Evolutionary conservation across 106 monocot species (phyloP).

Genomic region (Triglochin maritima): DNA sequence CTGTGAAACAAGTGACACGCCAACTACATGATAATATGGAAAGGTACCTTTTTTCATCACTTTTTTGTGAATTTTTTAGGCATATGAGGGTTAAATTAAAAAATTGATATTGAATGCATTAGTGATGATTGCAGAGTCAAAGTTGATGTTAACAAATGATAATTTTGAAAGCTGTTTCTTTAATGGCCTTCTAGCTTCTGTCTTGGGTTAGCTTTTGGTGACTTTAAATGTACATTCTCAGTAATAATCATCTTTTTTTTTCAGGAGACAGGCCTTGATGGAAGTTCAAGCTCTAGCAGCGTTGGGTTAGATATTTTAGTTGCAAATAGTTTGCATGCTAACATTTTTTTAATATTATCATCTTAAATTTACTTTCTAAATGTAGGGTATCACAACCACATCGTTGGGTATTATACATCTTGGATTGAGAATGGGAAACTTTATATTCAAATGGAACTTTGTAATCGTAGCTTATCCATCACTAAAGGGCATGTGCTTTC

Average conservation of each 20-base stretch:
- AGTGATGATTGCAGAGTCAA: too few relatives aligned
- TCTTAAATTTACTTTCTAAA: background rate
- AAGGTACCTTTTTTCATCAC: slow-evolving; percentile 29
- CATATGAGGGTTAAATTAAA: too few relatives aligned
- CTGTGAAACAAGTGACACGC: slow-evolving; percentile 67
- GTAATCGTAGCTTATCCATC: slow-evolving; percentile 56
- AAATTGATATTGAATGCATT: too few relatives aligned
- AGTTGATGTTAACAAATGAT: too few relatives aligned
- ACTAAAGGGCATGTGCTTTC: slow-evolving; percentile 19
- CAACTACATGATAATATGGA: slow-evolving; percentile 55
- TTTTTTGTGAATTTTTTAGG: background rate
- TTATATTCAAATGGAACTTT: slow-evolving; percentile 98
- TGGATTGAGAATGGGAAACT: slow-evolving; percentile 97
- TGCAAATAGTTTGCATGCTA: background rate
- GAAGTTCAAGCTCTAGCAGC: slow-evolving; percentile 98
- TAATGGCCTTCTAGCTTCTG: too few relatives aligned
- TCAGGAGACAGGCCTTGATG: slow-evolving; percentile 75
- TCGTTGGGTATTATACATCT: slow-evolving; percentile 80
- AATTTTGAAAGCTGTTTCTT: too few relatives aligned
- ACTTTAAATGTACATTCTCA: too few relatives aligned
- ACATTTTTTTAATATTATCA: background rate
- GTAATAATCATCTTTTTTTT: slow-evolving; percentile 7
- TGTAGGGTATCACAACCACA: slow-evolving; percentile 75
- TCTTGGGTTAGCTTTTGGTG: too few relatives aligned
- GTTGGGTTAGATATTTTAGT: slow-evolving; percentile 33